Evolutionary conservation across 768 basidiomycete genomes (phyloP).

Genomic region (Trametes sanguinea): DNA sequence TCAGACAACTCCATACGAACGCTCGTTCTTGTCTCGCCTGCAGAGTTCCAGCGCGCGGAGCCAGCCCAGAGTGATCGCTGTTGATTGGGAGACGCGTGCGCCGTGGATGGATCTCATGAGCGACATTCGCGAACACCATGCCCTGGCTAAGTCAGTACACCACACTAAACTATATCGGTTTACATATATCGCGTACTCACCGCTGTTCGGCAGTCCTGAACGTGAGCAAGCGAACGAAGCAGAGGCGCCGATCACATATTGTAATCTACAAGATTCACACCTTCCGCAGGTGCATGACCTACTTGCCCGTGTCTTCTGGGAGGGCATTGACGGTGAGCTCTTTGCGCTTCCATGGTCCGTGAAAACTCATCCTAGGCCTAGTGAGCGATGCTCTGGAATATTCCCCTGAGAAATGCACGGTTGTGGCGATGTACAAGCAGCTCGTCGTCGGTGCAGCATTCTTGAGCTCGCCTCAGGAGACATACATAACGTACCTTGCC

Average conservation of each 20-base stretch:
- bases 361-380: conserved; percentile 31
- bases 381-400: conserved; percentile 72
- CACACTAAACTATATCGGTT: neutral
- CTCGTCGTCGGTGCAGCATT: conserved; percentile 77
- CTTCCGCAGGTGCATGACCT: conserved; percentile 73
- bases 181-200: neutral
- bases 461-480: conserved; percentile 75
- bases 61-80: conserved; percentile 47
- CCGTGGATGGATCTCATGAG: conserved; percentile 78
- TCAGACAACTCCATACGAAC: conserved; percentile 61
- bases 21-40: conserved; percentile 68
- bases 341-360: neutral
- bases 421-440: conserved; percentile 70
- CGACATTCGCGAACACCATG: conserved; percentile 68
- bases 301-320: conserved; percentile 70
- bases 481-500: conserved; percentile 81
- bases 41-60: conserved; percentile 41
- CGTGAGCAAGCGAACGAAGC: conserved; percentile 45
- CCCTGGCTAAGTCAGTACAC: conserved; percentile 56
- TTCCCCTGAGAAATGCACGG: conserved; percentile 69
- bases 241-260: conserved; percentile 61
- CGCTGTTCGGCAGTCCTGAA: conserved; percentile 49
- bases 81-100: conserved; percentile 72
- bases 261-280: conserved; percentile 58
- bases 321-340: conserved; percentile 67